Evolutionary conservation across 1,284 basidiomycete species (phyloP).

Genomic region (Irpex sp.): DNA sequence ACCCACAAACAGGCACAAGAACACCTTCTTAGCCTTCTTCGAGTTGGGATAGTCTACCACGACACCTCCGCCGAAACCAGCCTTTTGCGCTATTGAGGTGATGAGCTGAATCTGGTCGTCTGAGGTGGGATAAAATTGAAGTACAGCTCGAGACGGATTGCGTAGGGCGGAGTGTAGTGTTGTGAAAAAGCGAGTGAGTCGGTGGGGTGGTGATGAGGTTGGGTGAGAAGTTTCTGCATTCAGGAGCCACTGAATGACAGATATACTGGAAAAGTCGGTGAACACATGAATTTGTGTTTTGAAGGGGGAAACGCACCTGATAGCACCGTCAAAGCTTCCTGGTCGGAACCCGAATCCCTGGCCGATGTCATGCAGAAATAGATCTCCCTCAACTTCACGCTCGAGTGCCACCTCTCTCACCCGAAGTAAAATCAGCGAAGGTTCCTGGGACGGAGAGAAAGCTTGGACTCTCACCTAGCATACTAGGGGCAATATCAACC

Average conservation of each 20-base stretch:
- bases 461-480: conserved; percentile 70
- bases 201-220: conserved; percentile 88
- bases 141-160: conserved; percentile 90
- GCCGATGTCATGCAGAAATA: conserved; percentile 91
- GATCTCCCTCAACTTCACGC: conserved; percentile 89
- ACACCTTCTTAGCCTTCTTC: conserved; percentile 91
- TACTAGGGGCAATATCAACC: conserved; percentile 93
- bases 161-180: conserved; percentile 91
- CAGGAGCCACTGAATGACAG: conserved; percentile 97
- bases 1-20: conserved; percentile 86
- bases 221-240: conserved; percentile 95
- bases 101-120: conserved; percentile 97
- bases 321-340: conserved; percentile 96
- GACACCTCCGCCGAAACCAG: conserved; percentile 96
- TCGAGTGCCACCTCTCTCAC: conserved; percentile 86
- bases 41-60: conserved; percentile 98
- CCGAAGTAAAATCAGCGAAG: background rate
- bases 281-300: too few species aligned
- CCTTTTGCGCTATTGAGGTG: conserved; percentile 88
- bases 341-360: conserved; percentile 94
- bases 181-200: conserved; percentile 93
- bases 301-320: conserved; percentile 58
- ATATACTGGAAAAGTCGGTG: conserved; percentile 61
- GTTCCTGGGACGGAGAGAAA: background rate
- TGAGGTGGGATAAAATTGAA: conserved; percentile 94